Conservation (phyloP, 257 asterid genomes). For the Forsythia suspensa region DNA sequence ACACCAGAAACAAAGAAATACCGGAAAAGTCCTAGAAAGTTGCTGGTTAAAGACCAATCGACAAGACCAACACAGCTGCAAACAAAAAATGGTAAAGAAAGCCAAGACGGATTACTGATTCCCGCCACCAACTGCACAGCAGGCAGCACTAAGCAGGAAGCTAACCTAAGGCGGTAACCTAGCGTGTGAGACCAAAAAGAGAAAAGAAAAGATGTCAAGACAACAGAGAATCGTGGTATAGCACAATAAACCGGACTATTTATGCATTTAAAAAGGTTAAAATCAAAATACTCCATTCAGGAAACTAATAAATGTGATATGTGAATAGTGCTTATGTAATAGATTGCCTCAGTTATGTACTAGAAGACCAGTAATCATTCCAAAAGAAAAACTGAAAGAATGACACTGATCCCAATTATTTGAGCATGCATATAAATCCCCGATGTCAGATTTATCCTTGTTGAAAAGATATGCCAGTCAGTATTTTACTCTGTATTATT, state of each 20-base stretch:
- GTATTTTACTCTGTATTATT: slow-evolving; percentile 9
- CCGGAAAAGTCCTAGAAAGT: slow-evolving; percentile 98
- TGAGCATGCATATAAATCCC: slow-evolving; percentile 9
- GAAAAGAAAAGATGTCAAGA: slow-evolving; percentile 5
- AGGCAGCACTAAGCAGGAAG: slow-evolving; percentile 90
- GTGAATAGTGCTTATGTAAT: neutral
- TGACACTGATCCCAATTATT: neutral
- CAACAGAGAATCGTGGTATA: slow-evolving; percentile 3
- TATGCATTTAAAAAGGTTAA: slow-evolving; percentile 6
- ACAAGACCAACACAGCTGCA: slow-evolving; percentile 97
- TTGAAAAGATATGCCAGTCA: slow-evolving; percentile 12
- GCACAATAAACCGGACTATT: neutral
- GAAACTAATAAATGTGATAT: neutral
- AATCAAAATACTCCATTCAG: neutral
- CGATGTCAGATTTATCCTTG: neutral
- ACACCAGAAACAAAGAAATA: slow-evolving; percentile 32
- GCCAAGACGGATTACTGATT: slow-evolving; percentile 98
- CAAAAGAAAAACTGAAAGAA: slow-evolving; percentile 7
- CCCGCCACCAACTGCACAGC: slow-evolving; percentile 93
- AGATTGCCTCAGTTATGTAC: neutral
- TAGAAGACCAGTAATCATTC: neutral
- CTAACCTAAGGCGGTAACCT: slow-evolving; percentile 96
- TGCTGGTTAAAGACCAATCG: slow-evolving; percentile 95
- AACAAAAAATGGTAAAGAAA: slow-evolving; percentile 86
- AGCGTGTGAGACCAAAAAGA: slow-evolving; percentile 25